Base-by-base conservation (phyloP, 768 basidiomycete genomes). In the Lactarius pseudohatsudake region DNA sequence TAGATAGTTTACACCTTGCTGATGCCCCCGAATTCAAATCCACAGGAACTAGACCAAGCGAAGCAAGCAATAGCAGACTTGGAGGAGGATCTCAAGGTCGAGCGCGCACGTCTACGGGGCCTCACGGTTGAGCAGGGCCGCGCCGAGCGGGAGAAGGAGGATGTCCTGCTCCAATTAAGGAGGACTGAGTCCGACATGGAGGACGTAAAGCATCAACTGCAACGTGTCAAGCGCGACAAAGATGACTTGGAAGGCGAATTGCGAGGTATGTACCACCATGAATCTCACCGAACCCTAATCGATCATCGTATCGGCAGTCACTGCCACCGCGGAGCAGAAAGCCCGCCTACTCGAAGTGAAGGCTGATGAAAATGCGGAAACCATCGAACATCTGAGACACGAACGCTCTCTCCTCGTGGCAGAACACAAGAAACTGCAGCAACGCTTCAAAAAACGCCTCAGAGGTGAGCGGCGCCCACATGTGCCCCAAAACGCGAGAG, bases 171-270 rank as follows among this genome's bases (percentile, higher is more conserved):
- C 16, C 85, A 93, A 68, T 74, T 94, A 70, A 83, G 85, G 67
- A 82, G 90, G 32, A 89, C 88, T 15, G 89, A 92, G 79, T 82
- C 84, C 50, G 91, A 92, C 72, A 91, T 94, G 84, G 85, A 89
- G 30, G 89, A 88, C 59, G 84, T 94, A 53, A 87, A 85, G 69
- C 75, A 81, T 15, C 87, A 94, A 40, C 75, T 93, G 8, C 84
- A 87, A 54, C 81, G 80, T 63, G 79, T 85, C 75, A 94, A 91
- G 76, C 84, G 86, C 65, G 88, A 91, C 71, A 93, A 89, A 69
- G 81, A 85, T 30, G 84, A 85, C 22, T 79, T 94, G 32, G 91
- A 93, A 74, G 81, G 78, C 57, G 91, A 94, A 65, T 80, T 93
- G 54, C 83, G 89, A 77, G 81, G 91, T 90, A 73, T 32, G 83